Conservation (phyloP, 2,329 filamentous ascomycete genomes). For the Fusarium oligoseptatum region DNA sequence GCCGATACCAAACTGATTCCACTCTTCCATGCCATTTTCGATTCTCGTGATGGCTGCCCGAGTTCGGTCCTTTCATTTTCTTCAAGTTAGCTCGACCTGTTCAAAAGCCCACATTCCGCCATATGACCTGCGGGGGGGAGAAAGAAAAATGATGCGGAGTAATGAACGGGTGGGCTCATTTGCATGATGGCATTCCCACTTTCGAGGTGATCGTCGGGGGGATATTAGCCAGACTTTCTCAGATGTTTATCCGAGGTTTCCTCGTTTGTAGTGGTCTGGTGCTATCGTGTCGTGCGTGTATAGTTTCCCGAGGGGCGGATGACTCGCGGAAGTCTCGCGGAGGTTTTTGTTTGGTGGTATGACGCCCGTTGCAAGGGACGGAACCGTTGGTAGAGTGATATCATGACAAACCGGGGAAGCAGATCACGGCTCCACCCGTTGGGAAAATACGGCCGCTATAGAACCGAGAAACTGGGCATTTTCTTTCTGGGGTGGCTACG, state of each 20-base stretch:
- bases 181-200: slow-evolving; percentile 37
- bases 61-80: slow-evolving; percentile 8
- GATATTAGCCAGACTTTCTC: slow-evolving; percentile 18
- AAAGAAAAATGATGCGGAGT: slow-evolving; percentile 15
- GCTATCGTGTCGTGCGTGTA: neutral
- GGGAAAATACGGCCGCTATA: slow-evolving; percentile 43
- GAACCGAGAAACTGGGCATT: slow-evolving; percentile 39
- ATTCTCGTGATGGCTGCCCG: slow-evolving; percentile 24
- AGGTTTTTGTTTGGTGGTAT: slow-evolving; percentile 13
- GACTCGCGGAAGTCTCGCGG: slow-evolving; percentile 9
- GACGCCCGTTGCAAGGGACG: slow-evolving; percentile 15
- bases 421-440: slow-evolving; percentile 21
- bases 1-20: neutral
- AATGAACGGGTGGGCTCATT: slow-evolving; percentile 11
- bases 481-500: slow-evolving; percentile 8
- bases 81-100: neutral
- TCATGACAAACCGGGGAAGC: slow-evolving; percentile 21
- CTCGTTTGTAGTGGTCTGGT: slow-evolving; percentile 8
- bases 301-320: neutral
- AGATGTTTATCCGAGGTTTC: neutral
- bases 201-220: neutral
- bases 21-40: slow-evolving; percentile 5
- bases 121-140: slow-evolving; percentile 3
- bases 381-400: slow-evolving; percentile 30
- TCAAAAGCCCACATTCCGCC: neutral